Evolutionary conservation across 257 asterid species (phyloP).

Genomic region (Solanum raphanifolium): DNA sequence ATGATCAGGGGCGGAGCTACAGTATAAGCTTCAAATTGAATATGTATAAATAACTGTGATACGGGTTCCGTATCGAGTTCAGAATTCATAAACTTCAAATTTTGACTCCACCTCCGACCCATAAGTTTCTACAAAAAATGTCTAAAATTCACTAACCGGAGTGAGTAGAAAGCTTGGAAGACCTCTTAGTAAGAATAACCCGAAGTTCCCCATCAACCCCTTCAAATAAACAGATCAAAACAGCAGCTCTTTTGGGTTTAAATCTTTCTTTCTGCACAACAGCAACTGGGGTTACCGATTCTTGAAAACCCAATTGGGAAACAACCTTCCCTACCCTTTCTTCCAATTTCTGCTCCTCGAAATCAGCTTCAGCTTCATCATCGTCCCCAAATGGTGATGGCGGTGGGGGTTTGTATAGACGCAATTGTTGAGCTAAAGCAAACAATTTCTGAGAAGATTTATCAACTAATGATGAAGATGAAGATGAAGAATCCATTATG

Average conservation of each 20-base stretch:
- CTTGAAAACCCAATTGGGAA: slow-evolving; percentile 71
- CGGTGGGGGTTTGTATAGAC: slow-evolving; percentile 65
- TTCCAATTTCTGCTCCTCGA: slow-evolving; percentile 51
- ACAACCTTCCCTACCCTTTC: slow-evolving; percentile 68
- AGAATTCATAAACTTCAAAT: not conserved
- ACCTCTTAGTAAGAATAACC: slow-evolving; percentile 86
- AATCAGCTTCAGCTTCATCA: slow-evolving; percentile 16
- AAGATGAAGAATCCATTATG: not conserved
- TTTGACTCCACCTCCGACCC: not conserved
- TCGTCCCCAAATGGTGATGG: slow-evolving; percentile 24
- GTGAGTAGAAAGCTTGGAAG: slow-evolving; percentile 78
- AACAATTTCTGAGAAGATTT: slow-evolving; percentile 12
- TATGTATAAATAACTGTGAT: not conserved
- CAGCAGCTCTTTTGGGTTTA: slow-evolving; percentile 86
- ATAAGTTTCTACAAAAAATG: not conserved
- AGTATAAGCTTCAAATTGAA: not conserved
- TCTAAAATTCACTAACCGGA: slow-evolving; percentile 35
- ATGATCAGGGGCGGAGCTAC: no score
- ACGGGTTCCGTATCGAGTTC: not conserved
- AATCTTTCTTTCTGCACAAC: slow-evolving; percentile 34
- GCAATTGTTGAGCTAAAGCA: slow-evolving; percentile 62
- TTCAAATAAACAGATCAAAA: slow-evolving; percentile 78
- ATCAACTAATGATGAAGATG: not conserved
- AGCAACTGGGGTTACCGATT: slow-evolving; percentile 55
- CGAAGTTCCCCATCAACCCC: slow-evolving; percentile 68